phyloP scores from a whole-genome alignment of 1,139 yeast genomes.

The Torulaspora globosa region DNA sequence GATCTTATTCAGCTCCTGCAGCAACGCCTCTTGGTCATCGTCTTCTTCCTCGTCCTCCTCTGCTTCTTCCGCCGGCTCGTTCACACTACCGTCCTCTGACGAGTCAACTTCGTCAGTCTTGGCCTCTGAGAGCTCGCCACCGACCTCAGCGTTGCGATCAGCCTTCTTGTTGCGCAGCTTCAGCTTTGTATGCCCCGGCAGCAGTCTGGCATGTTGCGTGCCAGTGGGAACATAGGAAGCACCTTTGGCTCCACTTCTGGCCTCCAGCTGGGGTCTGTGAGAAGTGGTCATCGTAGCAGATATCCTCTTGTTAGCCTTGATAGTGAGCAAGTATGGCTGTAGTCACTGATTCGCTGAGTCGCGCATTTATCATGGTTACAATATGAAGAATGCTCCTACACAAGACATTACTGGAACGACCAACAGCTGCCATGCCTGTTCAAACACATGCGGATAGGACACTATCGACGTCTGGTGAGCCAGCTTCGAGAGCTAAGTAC shows the following conservation, averaged over 20 bases:
- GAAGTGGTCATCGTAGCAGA: slow-evolving; percentile 66
- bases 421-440: background rate
- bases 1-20: slow-evolving; percentile 54
- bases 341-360: background rate
- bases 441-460: background rate
- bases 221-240: slow-evolving; percentile 42
- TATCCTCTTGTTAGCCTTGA: background rate
- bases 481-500: background rate
- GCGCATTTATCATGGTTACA: background rate
- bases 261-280: slow-evolving; percentile 85
- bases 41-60: slow-evolving; percentile 21
- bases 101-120: slow-evolving; percentile 8
- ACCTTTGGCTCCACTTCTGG: slow-evolving; percentile 66
- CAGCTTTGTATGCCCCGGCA: slow-evolving; percentile 67
- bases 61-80: slow-evolving; percentile 29
- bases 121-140: slow-evolving; percentile 20
- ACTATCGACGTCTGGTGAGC: background rate
- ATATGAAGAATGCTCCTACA: background rate
- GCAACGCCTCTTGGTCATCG: slow-evolving; percentile 40
- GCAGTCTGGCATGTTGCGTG: slow-evolving; percentile 61
- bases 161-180: slow-evolving; percentile 46
- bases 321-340: background rate
- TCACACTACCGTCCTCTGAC: slow-evolving; percentile 21
- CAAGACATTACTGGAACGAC: background rate
- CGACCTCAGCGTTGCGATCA: slow-evolving; percentile 1